Conservation (phyloP, 192 early-diverging fungal species). For the Dissophora ornata region DNA sequence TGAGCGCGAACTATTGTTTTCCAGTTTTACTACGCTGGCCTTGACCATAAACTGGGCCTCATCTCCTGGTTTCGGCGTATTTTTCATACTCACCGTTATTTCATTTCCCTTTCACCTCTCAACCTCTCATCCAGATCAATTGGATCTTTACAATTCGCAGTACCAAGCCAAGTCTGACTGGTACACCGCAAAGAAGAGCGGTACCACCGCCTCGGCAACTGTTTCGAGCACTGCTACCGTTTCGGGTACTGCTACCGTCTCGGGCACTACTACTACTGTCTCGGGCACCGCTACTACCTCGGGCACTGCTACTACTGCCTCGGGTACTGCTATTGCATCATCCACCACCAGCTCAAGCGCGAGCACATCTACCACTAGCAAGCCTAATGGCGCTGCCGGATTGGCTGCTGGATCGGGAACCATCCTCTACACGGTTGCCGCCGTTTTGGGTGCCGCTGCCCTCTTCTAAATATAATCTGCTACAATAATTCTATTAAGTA, state of each 20-base stretch:
- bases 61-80: no score
- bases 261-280: not conserved
- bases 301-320: not conserved
- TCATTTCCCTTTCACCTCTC: not conserved
- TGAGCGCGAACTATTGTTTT: not conserved
- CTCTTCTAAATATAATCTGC: slow-evolving; percentile 22
- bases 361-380: not conserved
- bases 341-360: not conserved
- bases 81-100: not conserved
- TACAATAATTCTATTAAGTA: no score
- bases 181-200: slow-evolving; percentile 14
- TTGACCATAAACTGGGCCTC: no score
- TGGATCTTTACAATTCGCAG: slow-evolving; percentile 16
- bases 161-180: slow-evolving; percentile 18
- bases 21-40: no score
- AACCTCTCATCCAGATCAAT: not conserved
- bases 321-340: no score
- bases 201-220: not conserved
- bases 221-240: no score
- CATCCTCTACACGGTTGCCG: slow-evolving; percentile 13
- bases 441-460: slow-evolving; percentile 11
- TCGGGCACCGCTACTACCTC: not conserved
- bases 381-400: slow-evolving; percentile 2
- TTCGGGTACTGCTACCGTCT: not conserved
- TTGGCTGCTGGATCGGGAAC: slow-evolving; percentile 1